Conservation (phyloP, 2,329 filamentous ascomycete species). For the Penicillium occitanis region DNA sequence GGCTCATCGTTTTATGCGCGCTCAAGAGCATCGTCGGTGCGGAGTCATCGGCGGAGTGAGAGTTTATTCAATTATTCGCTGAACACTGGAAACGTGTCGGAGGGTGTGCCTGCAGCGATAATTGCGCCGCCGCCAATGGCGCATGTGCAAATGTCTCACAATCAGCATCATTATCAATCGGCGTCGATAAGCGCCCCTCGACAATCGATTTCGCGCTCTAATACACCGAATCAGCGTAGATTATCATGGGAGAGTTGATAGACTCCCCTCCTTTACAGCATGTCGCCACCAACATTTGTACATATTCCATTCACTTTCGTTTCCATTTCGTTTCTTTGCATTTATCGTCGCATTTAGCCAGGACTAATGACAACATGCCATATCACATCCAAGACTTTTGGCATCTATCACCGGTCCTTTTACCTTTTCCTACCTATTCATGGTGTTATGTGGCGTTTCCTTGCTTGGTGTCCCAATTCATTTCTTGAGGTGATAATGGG, state of each 20-base stretch:
- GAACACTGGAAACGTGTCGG: neutral
- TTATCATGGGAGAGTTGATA: conserved; percentile 12
- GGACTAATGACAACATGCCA: neutral
- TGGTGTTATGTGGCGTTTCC: neutral
- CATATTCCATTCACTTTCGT: neutral
- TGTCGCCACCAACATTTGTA: neutral
- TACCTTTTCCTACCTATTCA: neutral
- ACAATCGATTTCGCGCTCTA: neutral
- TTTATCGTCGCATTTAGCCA: neutral
- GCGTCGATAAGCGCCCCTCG: neutral
- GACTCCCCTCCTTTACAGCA: neutral
- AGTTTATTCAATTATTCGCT: conserved; percentile 8
- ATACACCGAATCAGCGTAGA: neutral
- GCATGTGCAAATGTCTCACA: conserved; percentile 25
- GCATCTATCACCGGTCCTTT: neutral
- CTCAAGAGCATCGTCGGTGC: conserved; percentile 35
- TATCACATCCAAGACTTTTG: neutral
- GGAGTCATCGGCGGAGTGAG: conserved; percentile 18
- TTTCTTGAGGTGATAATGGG: neutral
- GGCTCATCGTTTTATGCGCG: conserved; percentile 33
- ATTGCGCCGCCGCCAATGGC: conserved; percentile 31
- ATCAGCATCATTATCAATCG: neutral
- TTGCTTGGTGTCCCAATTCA: neutral
- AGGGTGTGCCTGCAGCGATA: conserved; percentile 4
- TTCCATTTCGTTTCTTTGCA: neutral